These are phyloP conservation scores for Irpex lacteus DNA, from an alignment of 1,284 basidiomycete species.

Conservation along the genomic window DNA sequence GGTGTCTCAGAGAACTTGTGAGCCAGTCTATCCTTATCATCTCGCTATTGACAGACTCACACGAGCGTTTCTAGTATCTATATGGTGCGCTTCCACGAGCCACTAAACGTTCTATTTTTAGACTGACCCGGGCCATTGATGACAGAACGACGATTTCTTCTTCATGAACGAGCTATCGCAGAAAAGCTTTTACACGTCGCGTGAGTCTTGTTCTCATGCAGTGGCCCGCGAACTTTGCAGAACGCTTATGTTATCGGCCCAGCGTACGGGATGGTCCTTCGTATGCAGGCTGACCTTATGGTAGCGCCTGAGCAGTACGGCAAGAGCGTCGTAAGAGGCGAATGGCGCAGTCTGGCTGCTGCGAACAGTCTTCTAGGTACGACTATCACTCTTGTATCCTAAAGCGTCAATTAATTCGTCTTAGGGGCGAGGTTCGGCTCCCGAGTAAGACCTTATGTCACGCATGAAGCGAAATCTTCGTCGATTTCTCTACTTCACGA, in stretches of 20 bases:
- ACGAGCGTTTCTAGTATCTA: conserved; percentile 20
- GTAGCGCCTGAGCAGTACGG: conserved; percentile 20
- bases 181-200: conserved; percentile 27
- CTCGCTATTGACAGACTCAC: background rate
- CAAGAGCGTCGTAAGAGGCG: conserved; percentile 22
- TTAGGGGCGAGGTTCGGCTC: conserved; percentile 35
- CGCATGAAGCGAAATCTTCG: conserved; percentile 35
- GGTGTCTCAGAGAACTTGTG: conserved; percentile 27
- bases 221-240: background rate
- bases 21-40: background rate
- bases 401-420: background rate
- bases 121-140: background rate
- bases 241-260: background rate
- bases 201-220: conserved; percentile 12
- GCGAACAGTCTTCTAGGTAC: conserved; percentile 26
- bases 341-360: conserved; percentile 32
- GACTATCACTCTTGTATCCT: conserved; percentile 5
- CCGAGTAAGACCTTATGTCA: conserved; percentile 37
- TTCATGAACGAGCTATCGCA: conserved; percentile 22
- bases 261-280: conserved; percentile 32
- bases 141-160: conserved; percentile 30
- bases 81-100: conserved; percentile 18
- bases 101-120: background rate
- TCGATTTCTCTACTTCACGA: conserved; percentile 33
- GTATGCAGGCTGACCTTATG: conserved; percentile 25